Percentiles rank a stretch among this genome's conserved stretches.
phyloP scores from a whole-genome alignment of 2,329 filamentous ascomycete genomes.

The Pseudogymnoascus sp. region DNA sequence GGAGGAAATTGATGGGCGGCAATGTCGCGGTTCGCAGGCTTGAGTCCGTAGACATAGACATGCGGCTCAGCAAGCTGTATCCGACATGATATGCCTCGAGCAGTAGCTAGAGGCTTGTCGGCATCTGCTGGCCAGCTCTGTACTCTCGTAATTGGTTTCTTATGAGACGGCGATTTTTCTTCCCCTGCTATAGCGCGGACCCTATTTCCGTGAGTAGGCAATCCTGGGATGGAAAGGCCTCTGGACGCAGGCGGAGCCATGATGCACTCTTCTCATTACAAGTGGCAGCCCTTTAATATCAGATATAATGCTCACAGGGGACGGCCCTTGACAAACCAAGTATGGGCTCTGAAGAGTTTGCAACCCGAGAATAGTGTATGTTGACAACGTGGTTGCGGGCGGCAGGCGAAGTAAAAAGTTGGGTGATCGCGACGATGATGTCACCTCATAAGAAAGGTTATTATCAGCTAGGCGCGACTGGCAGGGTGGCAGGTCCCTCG shows the following conservation, averaged over 20 bases:
- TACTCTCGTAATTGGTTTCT: conserved; percentile 28
- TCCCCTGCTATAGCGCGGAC: conserved; percentile 17
- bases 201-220: neutral
- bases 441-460: neutral
- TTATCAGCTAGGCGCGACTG: neutral
- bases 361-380: neutral
- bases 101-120: conserved; percentile 63
- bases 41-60: conserved; percentile 71
- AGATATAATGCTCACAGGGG: neutral
- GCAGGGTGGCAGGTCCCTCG: neutral
- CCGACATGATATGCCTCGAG: conserved; percentile 65
- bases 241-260: neutral
- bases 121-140: conserved; percentile 40
- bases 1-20: conserved; percentile 36
- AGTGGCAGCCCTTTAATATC: neutral
- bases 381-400: neutral
- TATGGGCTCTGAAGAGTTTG: neutral
- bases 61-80: conserved; percentile 73
- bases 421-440: neutral
- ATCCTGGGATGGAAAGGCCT: neutral
- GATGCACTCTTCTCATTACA: neutral
- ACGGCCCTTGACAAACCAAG: neutral
- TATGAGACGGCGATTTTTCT: conserved; percentile 27
- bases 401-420: neutral
- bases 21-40: conserved; percentile 52